Evolutionary conservation across 805 yeast species (phyloP), one percentile per base, ranked within the genome.

Genomic region (baker's yeast (Saccharomyces cerevisiae)): DNA sequence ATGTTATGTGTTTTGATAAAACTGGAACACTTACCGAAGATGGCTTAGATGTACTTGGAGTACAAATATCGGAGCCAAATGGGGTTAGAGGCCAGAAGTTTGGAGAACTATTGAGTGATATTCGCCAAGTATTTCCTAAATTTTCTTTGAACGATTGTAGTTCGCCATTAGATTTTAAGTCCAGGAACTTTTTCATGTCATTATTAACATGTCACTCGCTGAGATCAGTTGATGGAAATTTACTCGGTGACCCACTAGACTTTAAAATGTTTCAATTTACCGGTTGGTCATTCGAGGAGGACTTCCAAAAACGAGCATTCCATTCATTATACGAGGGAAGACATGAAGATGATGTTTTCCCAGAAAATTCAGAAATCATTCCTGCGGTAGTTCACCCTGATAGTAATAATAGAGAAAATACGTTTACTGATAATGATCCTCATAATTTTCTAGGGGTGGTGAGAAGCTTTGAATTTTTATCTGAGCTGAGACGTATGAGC

Each of bases 21-120:
- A 94, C 99, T 0, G 99, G 99, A 2, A 94, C 99, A 0, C 74
- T 94, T 58, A 94, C 99, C 0, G 98, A 94, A 65, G 99, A 94
- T 67, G 98, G 98, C 0, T 75, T 94, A 41, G 98, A 92, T 67
- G 88, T 94, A 2, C 75, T 90, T 63, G 87, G 88, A 6, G 76
- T 82, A n/a, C 84, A 79, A 53, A 55, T 59, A 28, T 66, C 58
- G 9, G 59, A 61, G 46, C 66, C 70, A 8, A 51, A 41, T 10
- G 49, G 57, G 1, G 59, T 53, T 29, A 56, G 54, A 17, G 56
- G 58, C 3, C 61, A 53, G n/a, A 56, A 57, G 21, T 69, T 73
- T 48, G 64, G 70, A 26, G 61, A 58, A 2, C 51, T 73, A 30
- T 57, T 65, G 6, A 61, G 53, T 3, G 59, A 58, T 48, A 59